These are phyloP conservation scores for Atractiella rhizophila DNA, from an alignment of 768 basidiomycete species.

Conservation along the genomic window DNA sequence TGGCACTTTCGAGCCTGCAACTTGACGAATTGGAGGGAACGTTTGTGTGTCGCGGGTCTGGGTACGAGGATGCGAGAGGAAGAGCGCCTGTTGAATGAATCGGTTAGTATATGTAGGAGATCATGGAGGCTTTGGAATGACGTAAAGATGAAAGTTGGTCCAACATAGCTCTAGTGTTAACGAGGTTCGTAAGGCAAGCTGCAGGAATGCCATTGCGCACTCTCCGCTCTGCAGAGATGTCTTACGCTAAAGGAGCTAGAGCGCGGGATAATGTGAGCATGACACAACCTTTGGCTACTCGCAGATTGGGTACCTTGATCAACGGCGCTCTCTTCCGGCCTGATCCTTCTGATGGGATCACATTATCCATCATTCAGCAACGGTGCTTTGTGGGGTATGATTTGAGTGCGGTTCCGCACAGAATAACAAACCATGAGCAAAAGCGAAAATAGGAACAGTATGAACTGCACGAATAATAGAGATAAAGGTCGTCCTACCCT, in stretches of 20 bases:
- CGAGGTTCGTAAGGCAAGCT: background rate
- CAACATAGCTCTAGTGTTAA: too few species aligned
- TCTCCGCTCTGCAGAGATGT: background rate
- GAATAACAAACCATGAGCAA: too few species aligned
- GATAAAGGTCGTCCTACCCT: too few species aligned
- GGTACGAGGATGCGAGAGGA: slow-evolving; percentile 24
- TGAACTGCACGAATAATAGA: too few species aligned
- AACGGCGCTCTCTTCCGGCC: too few species aligned
- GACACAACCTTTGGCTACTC: background rate
- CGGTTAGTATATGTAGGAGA: background rate
- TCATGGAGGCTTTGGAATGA: slow-evolving; percentile 16
- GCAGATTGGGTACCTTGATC: too few species aligned
- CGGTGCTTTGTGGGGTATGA: background rate
- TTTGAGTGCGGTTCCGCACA: too few species aligned
- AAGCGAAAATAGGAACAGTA: too few species aligned
- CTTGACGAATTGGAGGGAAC: slow-evolving; percentile 26
- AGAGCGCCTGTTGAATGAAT: slow-evolving; percentile 26
- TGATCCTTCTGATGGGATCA: too few species aligned
- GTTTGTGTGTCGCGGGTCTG: slow-evolving; percentile 24
- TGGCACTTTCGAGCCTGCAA: slow-evolving; percentile 37
- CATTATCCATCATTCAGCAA: too few species aligned
- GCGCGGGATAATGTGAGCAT: slow-evolving; percentile 49
- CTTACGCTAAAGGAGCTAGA: slow-evolving; percentile 26
- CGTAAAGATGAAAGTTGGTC: too few species aligned
- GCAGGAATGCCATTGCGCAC: background rate